A percentile compares a stretch with the other conserved stretches of the same genome.
phyloP scores from a whole-genome alignment of 129 eudicot genomes.

The Pittosporum tobira region DNA sequence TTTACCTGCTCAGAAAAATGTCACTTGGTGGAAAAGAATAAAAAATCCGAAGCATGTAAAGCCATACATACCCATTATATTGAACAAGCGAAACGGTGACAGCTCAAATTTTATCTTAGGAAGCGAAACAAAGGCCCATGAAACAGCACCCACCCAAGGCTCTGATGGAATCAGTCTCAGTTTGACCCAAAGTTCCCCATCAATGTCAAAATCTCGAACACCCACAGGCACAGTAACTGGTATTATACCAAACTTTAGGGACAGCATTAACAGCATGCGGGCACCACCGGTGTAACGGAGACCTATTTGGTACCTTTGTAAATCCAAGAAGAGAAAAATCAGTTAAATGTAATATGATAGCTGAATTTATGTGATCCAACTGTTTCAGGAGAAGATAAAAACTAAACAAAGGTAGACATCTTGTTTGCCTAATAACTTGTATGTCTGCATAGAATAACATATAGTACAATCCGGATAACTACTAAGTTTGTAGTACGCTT shows the following conservation, averaged over 20 bases:
- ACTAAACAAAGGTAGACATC: background rate
- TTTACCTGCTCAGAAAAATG: constrained; percentile 3
- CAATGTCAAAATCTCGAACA: constrained; percentile 84
- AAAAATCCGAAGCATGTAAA: constrained; percentile 4
- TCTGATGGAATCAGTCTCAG: constrained; percentile 72
- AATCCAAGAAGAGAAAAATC: constrained; percentile 15
- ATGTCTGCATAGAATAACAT: background rate
- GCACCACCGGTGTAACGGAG: constrained; percentile 98
- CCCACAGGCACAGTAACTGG: constrained; percentile 90
- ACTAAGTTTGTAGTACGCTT: background rate
- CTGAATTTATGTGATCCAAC: constrained; percentile 1
- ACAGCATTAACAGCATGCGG: constrained; percentile 78
- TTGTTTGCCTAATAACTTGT: background rate
- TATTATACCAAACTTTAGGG: constrained; percentile 74
- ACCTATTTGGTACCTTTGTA: constrained; percentile 86
- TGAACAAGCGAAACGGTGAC: constrained; percentile 92
- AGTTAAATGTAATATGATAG: constrained; percentile 10
- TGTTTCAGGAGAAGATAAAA: background rate
- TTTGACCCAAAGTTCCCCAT: constrained; percentile 98
- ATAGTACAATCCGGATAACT: background rate
- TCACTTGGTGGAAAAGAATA: background rate
- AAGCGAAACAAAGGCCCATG: constrained; percentile 98
- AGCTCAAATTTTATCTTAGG: constrained; percentile 84
- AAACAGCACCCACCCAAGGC: constrained; percentile 96
- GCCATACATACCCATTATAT: constrained; percentile 69